Evolutionary conservation across 73 alveolate species (phyloP).

Genomic region (Paramecium biaurelia): DNA sequence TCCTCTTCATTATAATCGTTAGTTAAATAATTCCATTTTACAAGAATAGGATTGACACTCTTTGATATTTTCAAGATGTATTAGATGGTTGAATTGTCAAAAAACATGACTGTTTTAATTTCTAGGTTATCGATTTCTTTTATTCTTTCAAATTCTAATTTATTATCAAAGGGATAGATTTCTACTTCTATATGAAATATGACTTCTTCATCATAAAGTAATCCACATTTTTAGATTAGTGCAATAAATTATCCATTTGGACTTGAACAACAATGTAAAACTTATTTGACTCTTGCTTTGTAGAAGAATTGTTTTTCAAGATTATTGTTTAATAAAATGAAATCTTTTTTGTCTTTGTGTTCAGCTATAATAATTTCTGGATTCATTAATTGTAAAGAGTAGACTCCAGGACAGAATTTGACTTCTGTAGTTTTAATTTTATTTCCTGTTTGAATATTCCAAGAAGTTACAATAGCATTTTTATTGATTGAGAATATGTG

Average conservation of each 20-base stretch:
- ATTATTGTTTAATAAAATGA: background rate
- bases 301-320: background rate
- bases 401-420: slow-evolving; percentile 6
- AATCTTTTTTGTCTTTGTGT: slow-evolving; percentile 32
- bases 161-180: background rate
- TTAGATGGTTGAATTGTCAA: background rate
- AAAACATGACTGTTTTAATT: background rate
- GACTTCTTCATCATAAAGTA: slow-evolving; percentile 37
- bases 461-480: background rate
- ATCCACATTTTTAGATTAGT: background rate
- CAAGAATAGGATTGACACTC: slow-evolving; percentile 19
- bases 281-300: slow-evolving; percentile 45
- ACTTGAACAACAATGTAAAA: slow-evolving; percentile 3
- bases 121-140: slow-evolving; percentile 24
- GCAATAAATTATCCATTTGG: background rate
- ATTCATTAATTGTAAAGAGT: background rate
- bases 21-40: background rate
- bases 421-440: background rate
- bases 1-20: background rate
- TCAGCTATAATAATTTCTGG: background rate
- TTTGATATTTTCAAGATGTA: background rate
- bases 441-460: background rate
- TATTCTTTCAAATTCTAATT: background rate
- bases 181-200: slow-evolving; percentile 12
- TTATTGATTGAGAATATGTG: background rate